Conservation (phyloP, 2,329 filamentous ascomycete genomes). For the Aspergillus viridinutans region DNA sequence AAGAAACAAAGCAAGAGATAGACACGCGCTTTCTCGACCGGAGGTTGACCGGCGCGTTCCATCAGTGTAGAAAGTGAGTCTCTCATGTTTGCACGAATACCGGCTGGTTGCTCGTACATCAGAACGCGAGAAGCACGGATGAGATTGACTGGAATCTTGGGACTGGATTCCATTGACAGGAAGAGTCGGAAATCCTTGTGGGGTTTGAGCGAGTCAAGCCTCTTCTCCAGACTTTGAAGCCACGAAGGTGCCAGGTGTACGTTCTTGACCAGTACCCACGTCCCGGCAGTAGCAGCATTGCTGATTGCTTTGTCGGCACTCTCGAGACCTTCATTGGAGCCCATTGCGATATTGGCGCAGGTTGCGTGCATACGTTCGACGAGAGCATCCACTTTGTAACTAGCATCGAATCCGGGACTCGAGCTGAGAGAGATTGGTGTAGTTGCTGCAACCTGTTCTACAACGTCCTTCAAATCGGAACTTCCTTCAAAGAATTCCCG, state of each 20-base stretch:
- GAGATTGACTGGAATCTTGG: conserved; percentile 93
- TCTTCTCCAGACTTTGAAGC: conserved; percentile 96
- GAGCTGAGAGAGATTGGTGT: conserved; percentile 89
- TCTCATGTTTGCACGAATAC: conserved; percentile 96
- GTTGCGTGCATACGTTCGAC: conserved; percentile 77
- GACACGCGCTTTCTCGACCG: conserved; percentile 83
- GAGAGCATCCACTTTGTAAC: conserved; percentile 95
- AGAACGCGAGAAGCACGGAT: conserved; percentile 88
- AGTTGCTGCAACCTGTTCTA: conserved; percentile 75
- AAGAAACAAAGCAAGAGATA: conserved; percentile 91
- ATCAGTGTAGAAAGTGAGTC: conserved; percentile 85
- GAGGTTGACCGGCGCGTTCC: conserved; percentile 69
- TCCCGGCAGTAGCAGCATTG: conserved; percentile 84
- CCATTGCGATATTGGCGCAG: conserved; percentile 98
- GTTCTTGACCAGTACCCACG: conserved; percentile 98
- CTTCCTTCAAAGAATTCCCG: conserved; percentile 74
- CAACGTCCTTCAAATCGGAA: conserved; percentile 80
- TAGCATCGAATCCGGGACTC: conserved; percentile 94
- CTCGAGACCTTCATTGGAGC: conserved; percentile 87
- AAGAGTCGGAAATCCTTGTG: conserved; percentile 91
- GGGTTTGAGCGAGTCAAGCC: conserved; percentile 90
- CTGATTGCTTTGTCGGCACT: conserved; percentile 94
- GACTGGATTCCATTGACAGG: conserved; percentile 95
- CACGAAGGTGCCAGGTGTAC: conserved; percentile 93
- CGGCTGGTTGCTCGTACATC: conserved; percentile 97